Evolutionary conservation across 805 yeast species (phyloP), one percentile per base, ranked within the genome.

Genomic region (Suhomyces canberraensis): DNA sequence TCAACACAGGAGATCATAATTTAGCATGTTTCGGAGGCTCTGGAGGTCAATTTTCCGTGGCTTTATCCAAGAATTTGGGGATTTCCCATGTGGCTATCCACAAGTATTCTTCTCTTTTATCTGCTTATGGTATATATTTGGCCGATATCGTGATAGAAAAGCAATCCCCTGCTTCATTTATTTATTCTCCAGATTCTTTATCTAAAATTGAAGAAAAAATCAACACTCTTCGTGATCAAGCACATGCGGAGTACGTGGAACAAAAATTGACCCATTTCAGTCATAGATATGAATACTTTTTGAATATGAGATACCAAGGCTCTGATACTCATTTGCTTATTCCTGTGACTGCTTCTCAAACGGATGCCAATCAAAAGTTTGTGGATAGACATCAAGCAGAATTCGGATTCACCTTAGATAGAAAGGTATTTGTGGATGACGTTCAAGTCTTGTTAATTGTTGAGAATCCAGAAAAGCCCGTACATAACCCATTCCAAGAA

Each of bases 21-120:
- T 61, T 88, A 41, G 95, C 89, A 1, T 75, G 91, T 2, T 88
- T 88, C 61, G 96, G 96, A 31, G 96, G 96, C 33, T 95, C 95
- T 17, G 96, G 96, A 36, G 96, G 96, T 7, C 96, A 88, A 60
- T 90, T 85, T 58, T 90, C 93, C 2, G 79, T 76, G 33, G 79
- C 84, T 8, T 79, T 88, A 24, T 95, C 95, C 1, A 70, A 76
- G 39, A 71, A 75, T 17, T 66, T 88, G 42, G 89, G 89, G 7
- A 83, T 88, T 32, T 56, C 67, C 9, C 75, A 78, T 19, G 84
- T 88, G 6, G 59, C 86, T 22, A 80, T 84, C 17, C 95, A 88
- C 60, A 75, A 82, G 54, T 84, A 84, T 56, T 85, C 95, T 2
- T 85, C 95, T 0, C 78, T 88, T 28, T 65, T 88, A 8, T 84